Evolutionary conservation across 345 rosid genomes (phyloP), one percentile per base, ranked within the genome.

Genomic region (Erodium maritimum): DNA sequence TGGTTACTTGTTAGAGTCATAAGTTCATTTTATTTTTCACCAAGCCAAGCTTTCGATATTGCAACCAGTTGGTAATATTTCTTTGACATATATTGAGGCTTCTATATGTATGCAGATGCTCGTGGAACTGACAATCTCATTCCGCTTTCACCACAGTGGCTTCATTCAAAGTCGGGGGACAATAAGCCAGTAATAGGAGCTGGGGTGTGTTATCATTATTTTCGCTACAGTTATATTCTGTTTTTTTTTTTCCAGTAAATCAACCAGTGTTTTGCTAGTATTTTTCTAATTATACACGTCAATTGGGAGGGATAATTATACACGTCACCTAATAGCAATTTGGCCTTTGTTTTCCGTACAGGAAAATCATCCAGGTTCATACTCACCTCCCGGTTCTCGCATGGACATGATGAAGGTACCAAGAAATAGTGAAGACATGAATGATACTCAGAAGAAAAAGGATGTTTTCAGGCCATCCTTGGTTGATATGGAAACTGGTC

Each of bases 101-200:
- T 61, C 55, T 23, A 65, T 54, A 29, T 61, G 68, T 72, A 17
- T 84, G 84, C 86, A 93, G 99, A 87, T 73, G 78, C 61, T 61
- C 91, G 73, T 65, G 87, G 80, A 62, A 67, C 90, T 66, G 99
- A 85, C 69, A 83, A 74, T 75, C 60, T 88, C 17, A 71, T 90
- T 66, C 97, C 99, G 5, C 97, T 94, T 58, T 94, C 97, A 61
- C 99, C 97, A 0, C 99, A 94, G 73, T 90, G 99, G 97, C 97
- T 90, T 78, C 84, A 82, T 73, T 79, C 97, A 55, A 94, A 90
- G 79, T 71, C 90, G 19, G 95, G 79, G 62, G 97, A 94, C 67
- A 79, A 24, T 78, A 90, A 85, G 79, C 69, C 80, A 65, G 96
- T 83, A 72, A 50, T 71, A 59, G 94, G 84, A 74, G 70, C 76